Evolutionary conservation across 148 eudicot species (phyloP), one percentile per base, ranked within the genome.

Genomic region (Cornus kousa): DNA sequence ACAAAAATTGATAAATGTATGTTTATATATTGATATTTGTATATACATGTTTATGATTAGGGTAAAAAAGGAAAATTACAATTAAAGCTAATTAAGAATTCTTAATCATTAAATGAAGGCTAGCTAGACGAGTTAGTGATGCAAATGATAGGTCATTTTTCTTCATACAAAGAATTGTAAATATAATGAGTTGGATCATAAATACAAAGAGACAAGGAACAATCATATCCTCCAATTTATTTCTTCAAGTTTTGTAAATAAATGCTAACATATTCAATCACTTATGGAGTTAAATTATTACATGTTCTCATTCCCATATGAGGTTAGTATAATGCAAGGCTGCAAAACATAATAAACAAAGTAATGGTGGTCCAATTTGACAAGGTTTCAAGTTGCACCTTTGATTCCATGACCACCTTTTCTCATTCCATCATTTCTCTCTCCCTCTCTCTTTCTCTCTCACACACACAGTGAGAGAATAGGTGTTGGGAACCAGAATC

Each of bases 141-240:
- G 78, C 13, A 76, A 67, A 43, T 67, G 64, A 66, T 66, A 5
- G 3, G 24, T 33, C 55, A 76, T 70, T 71, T 70, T 50, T 5
- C 62, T 39, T 2, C 33, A 14, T 37, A 67, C 28, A n/a, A 59
- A 60, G 13, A 31, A 57, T 19, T 40, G 69, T 70, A 37, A 48
- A 76, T 57, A 69, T 57, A 78, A 67, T 68, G 65, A 72, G 73
- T 64, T 43, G 33, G 28, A 19, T 35, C 7, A 73, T 85, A 72
- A 74, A 65, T 82, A 68, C 76, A 81, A 82, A 43, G 48, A 59
- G 87, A 85, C 85, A 80, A 81, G 79, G 72, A 35, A 70, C 60
- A 81, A 78, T 80, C 37, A 81, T 81, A 13, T 46, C 13, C 22
- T 37, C 23, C 39, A 4, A 43, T 4, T 67, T 60, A 40, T 74